Evolutionary conservation across 106 monocot genomes (phyloP), one percentile per base, ranked within the genome.

Genomic region (Allium sativum): DNA sequence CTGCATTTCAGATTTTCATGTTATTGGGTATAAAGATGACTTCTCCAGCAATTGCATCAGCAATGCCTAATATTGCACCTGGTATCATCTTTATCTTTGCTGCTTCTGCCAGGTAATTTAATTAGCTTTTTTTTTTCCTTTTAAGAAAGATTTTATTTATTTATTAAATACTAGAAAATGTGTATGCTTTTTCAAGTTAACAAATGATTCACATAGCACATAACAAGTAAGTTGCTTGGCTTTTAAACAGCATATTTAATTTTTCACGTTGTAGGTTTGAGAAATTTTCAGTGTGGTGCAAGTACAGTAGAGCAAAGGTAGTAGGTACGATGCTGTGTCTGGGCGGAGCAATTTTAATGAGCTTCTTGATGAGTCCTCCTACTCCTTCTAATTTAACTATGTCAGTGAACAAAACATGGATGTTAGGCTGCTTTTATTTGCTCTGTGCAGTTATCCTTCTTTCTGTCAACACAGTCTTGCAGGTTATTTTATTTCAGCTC

Each of bases 271-370:
- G 44, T 41, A 86, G 86, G 70, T 75, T 74, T 50, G 90, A 91
- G 75, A 91, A 81, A 56, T 68, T 91, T 42, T 78, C 82, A 4
- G 62, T 75, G 12, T 57, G 60, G 16, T 91, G 82, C 80, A 75
- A 72, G 46, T 80, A 78, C 58, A 78, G 70, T 18, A 70, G 67
- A 61, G 76, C 83, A 74, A 91, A 91, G 78, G 65, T 83, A 8
- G 1, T 91, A 21, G 90, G 90, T 8, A 86, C 90, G 9, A 53
- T 81, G 41, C 54, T 91, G 57, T 91, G 90, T 73, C 58, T 91
- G 69, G 18, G 68, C 18, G 90, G 90, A 1, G 77, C 67, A 10
- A 68, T 86, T 12, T 64, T 73, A 1, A 91, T 91, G 80, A 80
- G 82, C 78, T 76, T 91, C 71, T 55, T 82, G 55, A 79, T 86